phyloP scores from a whole-genome alignment of 441 rosid species.

The Cnidoscolus chayamansa region DNA sequence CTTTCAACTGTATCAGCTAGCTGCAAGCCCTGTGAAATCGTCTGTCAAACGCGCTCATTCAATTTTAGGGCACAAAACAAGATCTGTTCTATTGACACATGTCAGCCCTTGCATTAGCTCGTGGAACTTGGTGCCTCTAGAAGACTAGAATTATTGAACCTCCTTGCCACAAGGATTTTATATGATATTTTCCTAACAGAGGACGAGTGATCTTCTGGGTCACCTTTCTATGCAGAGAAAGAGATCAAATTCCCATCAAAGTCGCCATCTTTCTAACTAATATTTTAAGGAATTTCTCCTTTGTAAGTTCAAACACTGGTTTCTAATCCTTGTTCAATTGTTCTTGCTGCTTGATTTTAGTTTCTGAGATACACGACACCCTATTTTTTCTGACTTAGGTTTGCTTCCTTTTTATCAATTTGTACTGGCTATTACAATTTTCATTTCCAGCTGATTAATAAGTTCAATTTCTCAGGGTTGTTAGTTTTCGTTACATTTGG shows the following conservation, averaged over 20 bases:
- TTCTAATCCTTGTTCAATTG: neutral
- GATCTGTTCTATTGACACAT: neutral
- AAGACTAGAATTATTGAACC: neutral
- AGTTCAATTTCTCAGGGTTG: constrained; percentile 9
- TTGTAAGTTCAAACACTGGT: constrained; percentile 13
- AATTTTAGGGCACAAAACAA: neutral
- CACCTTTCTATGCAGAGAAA: constrained; percentile 3
- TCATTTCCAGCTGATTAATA: neutral
- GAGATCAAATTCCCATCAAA: constrained; percentile 3
- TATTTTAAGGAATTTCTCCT: neutral
- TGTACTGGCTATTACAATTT: neutral
- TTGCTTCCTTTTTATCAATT: neutral
- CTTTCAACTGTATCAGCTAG: neutral
- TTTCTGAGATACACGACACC: neutral
- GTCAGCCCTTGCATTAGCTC: neutral
- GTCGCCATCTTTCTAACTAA: constrained; percentile 4
- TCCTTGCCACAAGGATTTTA: constrained; percentile 8
- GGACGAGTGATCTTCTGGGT: constrained; percentile 20
- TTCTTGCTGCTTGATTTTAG: neutral
- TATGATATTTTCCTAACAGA: neutral
- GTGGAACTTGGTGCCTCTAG: neutral
- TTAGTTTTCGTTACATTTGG: neutral
- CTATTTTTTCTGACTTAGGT: constrained; percentile 9
- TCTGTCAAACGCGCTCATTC: neutral
- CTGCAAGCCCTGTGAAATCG: neutral